Conservation (phyloP, 192 early-diverging fungal genomes). For the Coemansia asiatica region DNA sequence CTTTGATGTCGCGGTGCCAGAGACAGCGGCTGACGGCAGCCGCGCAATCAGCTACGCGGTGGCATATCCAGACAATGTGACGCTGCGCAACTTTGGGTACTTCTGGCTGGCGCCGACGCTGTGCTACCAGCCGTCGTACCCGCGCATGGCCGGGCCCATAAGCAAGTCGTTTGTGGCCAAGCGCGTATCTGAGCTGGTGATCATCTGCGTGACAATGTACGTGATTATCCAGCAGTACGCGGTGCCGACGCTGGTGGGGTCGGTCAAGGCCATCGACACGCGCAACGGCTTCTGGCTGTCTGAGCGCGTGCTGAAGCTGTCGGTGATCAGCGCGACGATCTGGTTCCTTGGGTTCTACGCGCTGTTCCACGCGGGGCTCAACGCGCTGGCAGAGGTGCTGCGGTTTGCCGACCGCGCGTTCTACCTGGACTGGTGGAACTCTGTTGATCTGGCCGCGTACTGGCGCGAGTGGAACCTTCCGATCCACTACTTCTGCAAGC, state of each 20-base stretch:
- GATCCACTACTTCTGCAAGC: slow-evolving; percentile 83
- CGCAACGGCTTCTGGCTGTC: slow-evolving; percentile 64
- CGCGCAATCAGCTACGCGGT: slow-evolving; percentile 56
- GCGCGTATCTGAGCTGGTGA: slow-evolving; percentile 70
- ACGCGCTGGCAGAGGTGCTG: slow-evolving; percentile 76
- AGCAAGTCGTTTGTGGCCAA: slow-evolving; percentile 75
- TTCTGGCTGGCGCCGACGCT: slow-evolving; percentile 82
- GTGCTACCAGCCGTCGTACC: slow-evolving; percentile 86
- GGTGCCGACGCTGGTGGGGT: slow-evolving; percentile 76
- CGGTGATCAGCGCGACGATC: slow-evolving; percentile 69
- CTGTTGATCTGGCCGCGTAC: slow-evolving; percentile 71
- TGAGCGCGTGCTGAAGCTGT: slow-evolving; percentile 87
- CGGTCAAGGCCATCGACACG: slow-evolving; percentile 70
- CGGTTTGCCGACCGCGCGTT: slow-evolving; percentile 87
- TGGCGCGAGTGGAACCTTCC: slow-evolving; percentile 93
- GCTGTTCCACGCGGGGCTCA: slow-evolving; percentile 79
- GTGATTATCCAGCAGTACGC: slow-evolving; percentile 79
- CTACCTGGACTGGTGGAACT: slow-evolving; percentile 92
- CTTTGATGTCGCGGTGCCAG: not conserved
- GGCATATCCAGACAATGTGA: slow-evolving; percentile 75
- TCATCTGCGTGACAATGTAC: slow-evolving; percentile 72
- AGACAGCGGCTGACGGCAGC: slow-evolving; percentile 10
- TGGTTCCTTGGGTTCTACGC: slow-evolving; percentile 93
- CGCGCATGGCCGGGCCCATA: slow-evolving; percentile 62
- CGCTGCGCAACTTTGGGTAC: slow-evolving; percentile 61